phyloP scores from a whole-genome alignment of 148 eudicot species.

The Vaccinium macrocarpon region DNA sequence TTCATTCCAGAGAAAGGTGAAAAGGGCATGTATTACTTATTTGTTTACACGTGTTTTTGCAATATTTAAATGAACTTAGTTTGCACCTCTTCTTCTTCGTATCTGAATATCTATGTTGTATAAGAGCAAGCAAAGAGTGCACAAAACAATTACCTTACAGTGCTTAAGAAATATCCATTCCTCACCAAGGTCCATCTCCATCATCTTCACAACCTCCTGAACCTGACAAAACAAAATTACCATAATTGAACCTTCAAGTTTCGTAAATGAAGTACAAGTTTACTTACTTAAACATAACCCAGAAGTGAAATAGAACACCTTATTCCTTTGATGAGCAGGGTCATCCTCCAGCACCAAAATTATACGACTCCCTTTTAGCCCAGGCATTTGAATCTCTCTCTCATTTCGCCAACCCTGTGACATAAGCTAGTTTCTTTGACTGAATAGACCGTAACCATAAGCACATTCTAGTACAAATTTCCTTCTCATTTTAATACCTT shows the following conservation, averaged over 20 bases:
- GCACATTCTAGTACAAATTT: not conserved
- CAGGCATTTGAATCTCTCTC: slow-evolving; percentile 41
- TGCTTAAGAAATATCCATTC: slow-evolving; percentile 72
- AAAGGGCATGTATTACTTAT: not conserved
- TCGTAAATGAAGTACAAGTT: not conserved
- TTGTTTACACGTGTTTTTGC: not conserved
- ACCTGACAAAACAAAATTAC: slow-evolving; percentile 37
- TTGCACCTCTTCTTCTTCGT: not conserved
- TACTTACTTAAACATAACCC: not conserved
- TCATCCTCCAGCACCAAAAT: slow-evolving; percentile 60
- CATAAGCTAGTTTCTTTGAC: not conserved
- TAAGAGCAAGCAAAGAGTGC: not conserved
- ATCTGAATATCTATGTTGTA: not conserved
- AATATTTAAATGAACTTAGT: not conserved
- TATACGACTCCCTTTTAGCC: slow-evolving; percentile 51
- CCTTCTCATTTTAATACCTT: slow-evolving; percentile 46
- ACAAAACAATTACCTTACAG: slow-evolving; percentile 50
- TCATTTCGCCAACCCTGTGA: slow-evolving; percentile 82
- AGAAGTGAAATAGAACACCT: slow-evolving; percentile 52
- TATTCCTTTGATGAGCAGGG: slow-evolving; percentile 63
- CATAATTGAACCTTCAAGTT: not conserved
- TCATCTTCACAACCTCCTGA: slow-evolving; percentile 72
- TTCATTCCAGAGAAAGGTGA: not conserved
- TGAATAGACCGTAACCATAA: not conserved
- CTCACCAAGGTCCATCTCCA: slow-evolving; percentile 93